Evolutionary conservation across 176 grass and related monocot genomes (phyloP).

Genomic region (Rhynchospora pubera): DNA sequence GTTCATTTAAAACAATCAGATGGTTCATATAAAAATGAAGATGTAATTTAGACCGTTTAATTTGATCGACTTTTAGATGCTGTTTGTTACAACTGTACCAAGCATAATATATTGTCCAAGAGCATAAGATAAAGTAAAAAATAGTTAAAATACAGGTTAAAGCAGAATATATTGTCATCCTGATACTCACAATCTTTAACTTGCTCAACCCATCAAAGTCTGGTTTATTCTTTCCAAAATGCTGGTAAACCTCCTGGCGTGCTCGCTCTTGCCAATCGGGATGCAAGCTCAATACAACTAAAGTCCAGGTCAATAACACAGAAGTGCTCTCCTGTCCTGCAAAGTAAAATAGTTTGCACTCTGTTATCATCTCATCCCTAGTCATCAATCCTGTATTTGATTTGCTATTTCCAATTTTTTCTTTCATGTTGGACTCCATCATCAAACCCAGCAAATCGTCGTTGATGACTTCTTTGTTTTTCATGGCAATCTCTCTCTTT

Average conservation of each 20-base stretch:
- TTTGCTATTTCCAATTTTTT: conserved; percentile 30
- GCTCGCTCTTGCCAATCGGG: conserved; percentile 58
- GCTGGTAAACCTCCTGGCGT: conserved; percentile 46
- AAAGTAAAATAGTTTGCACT: conserved; percentile 85
- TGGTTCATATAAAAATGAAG: neutral
- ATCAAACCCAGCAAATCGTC: conserved; percentile 55
- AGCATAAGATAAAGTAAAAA: neutral
- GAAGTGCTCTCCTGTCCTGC: conserved; percentile 60
- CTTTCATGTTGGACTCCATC: conserved; percentile 51
- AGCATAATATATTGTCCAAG: neutral
- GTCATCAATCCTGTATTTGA: conserved; percentile 26
- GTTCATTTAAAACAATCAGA: neutral
- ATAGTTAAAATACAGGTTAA: neutral
- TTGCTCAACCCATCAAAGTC: conserved; percentile 28
- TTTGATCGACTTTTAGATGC: neutral
- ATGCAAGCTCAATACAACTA: conserved; percentile 60
- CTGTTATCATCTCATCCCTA: conserved; percentile 50
- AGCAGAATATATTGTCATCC: neutral
- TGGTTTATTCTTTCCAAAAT: conserved; percentile 52
- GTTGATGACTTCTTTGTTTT: conserved; percentile 14
- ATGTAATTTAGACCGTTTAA: neutral
- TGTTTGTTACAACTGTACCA: neutral
- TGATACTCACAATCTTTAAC: conserved; percentile 54
- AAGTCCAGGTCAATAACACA: conserved; percentile 52
- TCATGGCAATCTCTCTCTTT: conserved; percentile 36